Conservation (phyloP, 345 rosid genomes). For the Hypericum perforatum region DNA sequence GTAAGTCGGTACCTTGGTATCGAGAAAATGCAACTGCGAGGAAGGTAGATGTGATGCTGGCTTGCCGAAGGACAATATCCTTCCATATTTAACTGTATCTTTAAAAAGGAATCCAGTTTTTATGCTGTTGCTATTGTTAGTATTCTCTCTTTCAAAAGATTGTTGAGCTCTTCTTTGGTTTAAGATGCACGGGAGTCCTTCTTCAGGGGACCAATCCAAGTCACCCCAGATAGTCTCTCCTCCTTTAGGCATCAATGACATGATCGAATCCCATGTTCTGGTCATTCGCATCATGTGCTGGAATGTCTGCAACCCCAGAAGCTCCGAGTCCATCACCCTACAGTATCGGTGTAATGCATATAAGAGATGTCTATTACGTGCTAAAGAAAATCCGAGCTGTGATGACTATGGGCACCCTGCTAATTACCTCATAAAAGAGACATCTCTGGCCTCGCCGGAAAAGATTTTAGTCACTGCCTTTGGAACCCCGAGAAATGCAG, state of each 20-base stretch:
- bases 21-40: conserved; percentile 27
- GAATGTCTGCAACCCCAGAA: conserved; percentile 46
- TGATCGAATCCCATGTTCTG: conserved; percentile 67
- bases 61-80: conserved; percentile 59
- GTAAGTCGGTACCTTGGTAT: conserved; percentile 25
- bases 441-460: conserved; percentile 50
- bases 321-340: conserved; percentile 25
- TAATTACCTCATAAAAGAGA: conserved; percentile 44
- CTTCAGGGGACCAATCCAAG: conserved; percentile 56
- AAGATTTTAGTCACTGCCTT: conserved; percentile 47
- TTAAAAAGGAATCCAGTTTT: conserved; percentile 23
- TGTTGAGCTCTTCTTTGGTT: conserved; percentile 20
- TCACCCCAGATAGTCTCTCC: conserved; percentile 72
- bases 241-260: conserved; percentile 65
- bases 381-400: background rate
- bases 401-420: conserved; percentile 1
- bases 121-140: conserved; percentile 21
- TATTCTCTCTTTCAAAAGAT: conserved; percentile 14
- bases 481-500: conserved; percentile 60
- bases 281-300: conserved; percentile 46
- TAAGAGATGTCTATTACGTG: too few species aligned
- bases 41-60: conserved; percentile 36
- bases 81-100: conserved; percentile 43
- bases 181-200: conserved; percentile 28
- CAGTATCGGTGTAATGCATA: too few species aligned